Base-by-base conservation (phyloP, 176 grass and related monocot species). In the Saccharum officinarum region DNA sequence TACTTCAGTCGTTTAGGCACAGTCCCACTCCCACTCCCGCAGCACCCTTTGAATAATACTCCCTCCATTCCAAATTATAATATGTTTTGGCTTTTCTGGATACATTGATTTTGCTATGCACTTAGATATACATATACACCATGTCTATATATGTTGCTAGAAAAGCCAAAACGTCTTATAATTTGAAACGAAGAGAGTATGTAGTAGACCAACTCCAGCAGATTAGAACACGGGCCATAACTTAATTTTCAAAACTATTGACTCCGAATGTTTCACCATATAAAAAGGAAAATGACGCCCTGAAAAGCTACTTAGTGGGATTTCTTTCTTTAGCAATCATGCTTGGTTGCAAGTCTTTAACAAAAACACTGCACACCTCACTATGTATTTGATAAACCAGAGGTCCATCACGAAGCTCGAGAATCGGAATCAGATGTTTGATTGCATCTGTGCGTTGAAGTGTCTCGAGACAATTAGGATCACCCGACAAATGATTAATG, bases 381-480 rank as follows among this genome's bases (percentile, higher is more conserved):
- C 78, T 94, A 82, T 99, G 97, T 88, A 99, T 99, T 87, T 92
- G 97, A 88, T 84, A 89, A 78, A 94, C 84, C 80, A 99, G 92
- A 71, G 93, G 88, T 16, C 97, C 97, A 78, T 96, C 92, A 70
- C 76, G 88, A 83, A 99, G 93, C 94, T 96, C 97, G 46, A 99
- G 92, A 92, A 94, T 96, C 20, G 97, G 97, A 86, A 99, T 99
- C 81, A 99, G 57, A 89, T 99, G 92, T 62, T 96, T 99, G 84
- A 99, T 96, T 89, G 97, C 93, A 87, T 99, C 97, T 87, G 97
- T 89, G 67, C 93, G 91, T 81, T 99, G 97, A 87, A 99, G 97
- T 86, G 84, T 92, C 70, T 99, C 97, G 34, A 99, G 86, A 89
- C 97, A 99, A 88, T 99, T 95, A 78, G 97, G 90, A 78, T 99